Evolutionary conservation across 257 asterid species (phyloP), one percentile per base, ranked within the genome.

Genomic region (Gentiana dahurica): DNA sequence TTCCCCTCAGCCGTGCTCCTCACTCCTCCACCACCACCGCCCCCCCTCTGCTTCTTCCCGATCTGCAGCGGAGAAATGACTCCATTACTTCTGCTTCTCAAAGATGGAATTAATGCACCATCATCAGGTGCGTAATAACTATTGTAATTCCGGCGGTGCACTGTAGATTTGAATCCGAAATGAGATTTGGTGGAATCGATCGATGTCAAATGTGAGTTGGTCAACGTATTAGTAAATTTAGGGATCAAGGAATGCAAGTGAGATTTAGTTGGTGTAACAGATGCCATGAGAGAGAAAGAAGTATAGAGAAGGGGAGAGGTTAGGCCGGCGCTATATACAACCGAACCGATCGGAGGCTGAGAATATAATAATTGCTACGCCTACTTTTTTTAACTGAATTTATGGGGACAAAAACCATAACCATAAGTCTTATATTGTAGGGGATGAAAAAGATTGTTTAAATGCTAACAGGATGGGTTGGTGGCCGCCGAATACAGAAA

Each of bases 1-100:
- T 86, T 71, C 54, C 94, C 91, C 79, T 88, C 96, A 54, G 95
- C 95, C 67, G 84, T 57, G 65, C 87, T 77, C 79, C 74, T 79
- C 68, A 77, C 82, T 71, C 24, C 38, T 34, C 68, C n/a, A 24
- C 24, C 24, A 24, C 24, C 24, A 43, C 49, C 38, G 34, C 68
- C n/a, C 51, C 68, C 73, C 41, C 69, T 41, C 38, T 35, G 41
- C 50, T 11, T 36, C 54, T 51, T 66, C 8, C 49, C 39, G 7
- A 13, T 12, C 0, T 8, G 13, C 5, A 8, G 36, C 1, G 49
- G 63, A 62, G 36, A 49, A 63, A 33, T 10, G 8, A 10, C 36
- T 34, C 24, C 24, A 24, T 24, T 24, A 24, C 59, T 69, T 44
- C 52, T 54, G n/a, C 56, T 35, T 37, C 64, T 61, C 57, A 54